These are phyloP conservation scores for Phalaenopsis aphrodite DNA, from an alignment of 106 monocot genomes.

Conservation along the genomic window DNA sequence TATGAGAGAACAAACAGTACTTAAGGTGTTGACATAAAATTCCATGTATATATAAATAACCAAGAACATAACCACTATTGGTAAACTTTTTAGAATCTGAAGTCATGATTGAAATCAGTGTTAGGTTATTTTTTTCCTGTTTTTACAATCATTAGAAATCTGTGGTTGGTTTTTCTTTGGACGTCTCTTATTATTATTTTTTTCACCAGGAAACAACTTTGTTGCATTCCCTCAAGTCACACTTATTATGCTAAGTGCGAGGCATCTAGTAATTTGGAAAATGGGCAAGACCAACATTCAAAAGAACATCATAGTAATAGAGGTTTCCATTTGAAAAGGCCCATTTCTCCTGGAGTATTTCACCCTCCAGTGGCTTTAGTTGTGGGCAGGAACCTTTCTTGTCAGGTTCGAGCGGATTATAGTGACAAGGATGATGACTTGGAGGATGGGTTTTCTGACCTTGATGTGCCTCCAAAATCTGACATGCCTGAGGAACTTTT, in stretches of 20 bases:
- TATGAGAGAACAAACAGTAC: background rate
- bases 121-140: background rate
- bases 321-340: background rate
- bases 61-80: background rate
- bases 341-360: conserved; percentile 5
- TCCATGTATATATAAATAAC: background rate
- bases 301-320: background rate
- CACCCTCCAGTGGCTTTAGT: conserved; percentile 1
- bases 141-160: background rate
- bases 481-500: conserved; percentile 8
- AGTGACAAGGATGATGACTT: conserved; percentile 28
- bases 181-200: background rate
- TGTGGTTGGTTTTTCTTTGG: background rate
- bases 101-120: too few species aligned
- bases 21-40: background rate
- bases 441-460: conserved; percentile 61
- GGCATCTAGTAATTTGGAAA: conserved; percentile 5
- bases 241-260: conserved; percentile 7
- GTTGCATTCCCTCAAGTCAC: conserved; percentile 9
- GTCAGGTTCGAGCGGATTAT: conserved; percentile 29
- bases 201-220: conserved; percentile 16
- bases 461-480: conserved; percentile 27
- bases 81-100: background rate
- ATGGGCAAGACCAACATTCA: conserved; percentile 9
- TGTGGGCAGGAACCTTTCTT: conserved; percentile 41